A percentile compares a stretch with the other conserved stretches of the same genome.
Evolutionary conservation across 495 filamentous ascomycete species (phyloP).

Genomic region (Xylaria acuta): DNA sequence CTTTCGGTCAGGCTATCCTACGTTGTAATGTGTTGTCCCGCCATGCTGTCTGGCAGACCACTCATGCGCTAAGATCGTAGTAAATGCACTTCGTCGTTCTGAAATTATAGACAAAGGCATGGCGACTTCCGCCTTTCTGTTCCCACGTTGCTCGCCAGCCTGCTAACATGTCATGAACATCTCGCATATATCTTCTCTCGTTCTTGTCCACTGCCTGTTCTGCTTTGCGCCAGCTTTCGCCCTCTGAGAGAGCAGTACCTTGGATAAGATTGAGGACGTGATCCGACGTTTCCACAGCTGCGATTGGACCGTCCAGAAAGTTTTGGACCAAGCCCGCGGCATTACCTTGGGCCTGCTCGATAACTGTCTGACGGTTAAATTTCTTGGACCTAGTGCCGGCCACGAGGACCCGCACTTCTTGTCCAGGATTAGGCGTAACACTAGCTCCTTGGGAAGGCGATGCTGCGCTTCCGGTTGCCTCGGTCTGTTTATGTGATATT

Average conservation of each 20-base stretch:
- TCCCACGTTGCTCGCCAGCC: slow-evolving; percentile 65
- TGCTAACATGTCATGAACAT: slow-evolving; percentile 79
- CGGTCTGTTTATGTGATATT: slow-evolving; percentile 44
- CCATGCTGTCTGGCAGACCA: neutral
- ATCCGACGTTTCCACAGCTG: slow-evolving; percentile 88
- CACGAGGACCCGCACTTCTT: slow-evolving; percentile 82
- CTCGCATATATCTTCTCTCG: slow-evolving; percentile 85
- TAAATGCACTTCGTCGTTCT: slow-evolving; percentile 75
- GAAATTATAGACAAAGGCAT: slow-evolving; percentile 84
- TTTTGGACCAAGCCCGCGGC: slow-evolving; percentile 67
- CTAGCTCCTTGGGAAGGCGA: slow-evolving; percentile 48
- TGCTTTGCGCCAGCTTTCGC: slow-evolving; percentile 84
- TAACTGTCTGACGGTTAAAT: slow-evolving; percentile 81
- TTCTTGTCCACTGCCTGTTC: slow-evolving; percentile 77
- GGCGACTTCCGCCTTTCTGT: slow-evolving; percentile 57
- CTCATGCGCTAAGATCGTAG: slow-evolving; percentile 69
- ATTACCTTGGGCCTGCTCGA: slow-evolving; percentile 76
- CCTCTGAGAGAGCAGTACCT: slow-evolving; percentile 75
- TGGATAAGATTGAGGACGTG: slow-evolving; percentile 81
- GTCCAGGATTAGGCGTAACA: slow-evolving; percentile 54
- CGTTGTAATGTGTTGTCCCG: neutral
- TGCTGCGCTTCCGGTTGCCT: slow-evolving; percentile 48
- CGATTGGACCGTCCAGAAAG: slow-evolving; percentile 77
- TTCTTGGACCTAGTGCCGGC: slow-evolving; percentile 87
- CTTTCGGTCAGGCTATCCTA: neutral